Percentiles rank a stretch among this genome's conserved stretches.
Evolutionary conservation across 257 asterid genomes (phyloP).

Genomic region (Haberlea rhodopensis): DNA sequence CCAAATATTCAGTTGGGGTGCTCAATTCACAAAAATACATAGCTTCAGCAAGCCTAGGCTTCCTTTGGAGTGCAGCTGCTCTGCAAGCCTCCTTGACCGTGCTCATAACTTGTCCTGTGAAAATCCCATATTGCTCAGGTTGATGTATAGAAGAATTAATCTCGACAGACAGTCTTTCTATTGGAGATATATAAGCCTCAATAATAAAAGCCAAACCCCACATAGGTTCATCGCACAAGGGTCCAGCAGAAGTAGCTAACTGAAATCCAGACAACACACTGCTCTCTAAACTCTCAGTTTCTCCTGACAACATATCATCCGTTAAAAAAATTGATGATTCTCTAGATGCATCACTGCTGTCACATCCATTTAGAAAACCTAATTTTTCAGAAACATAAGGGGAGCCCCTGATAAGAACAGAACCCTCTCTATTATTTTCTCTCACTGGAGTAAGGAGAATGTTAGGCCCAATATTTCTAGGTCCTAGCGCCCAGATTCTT

Average conservation of each 20-base stretch:
- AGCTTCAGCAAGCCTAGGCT: slow-evolving; percentile 79
- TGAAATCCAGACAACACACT: slow-evolving; percentile 90
- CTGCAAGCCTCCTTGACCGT: slow-evolving; percentile 88
- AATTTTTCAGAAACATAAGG: slow-evolving; percentile 68
- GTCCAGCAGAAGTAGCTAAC: slow-evolving; percentile 86
- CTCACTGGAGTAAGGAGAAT: slow-evolving; percentile 65
- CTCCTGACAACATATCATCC: slow-evolving; percentile 44
- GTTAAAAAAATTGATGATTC: slow-evolving; percentile 34
- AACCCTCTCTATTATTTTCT: slow-evolving; percentile 37
- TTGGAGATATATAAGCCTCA: slow-evolving; percentile 59
- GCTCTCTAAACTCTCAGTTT: slow-evolving; percentile 77
- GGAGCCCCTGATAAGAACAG: slow-evolving; percentile 64
- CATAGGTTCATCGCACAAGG: slow-evolving; percentile 93
- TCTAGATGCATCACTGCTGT: slow-evolving; percentile 24
- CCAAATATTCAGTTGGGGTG: slow-evolving; percentile 80
- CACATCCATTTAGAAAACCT: slow-evolving; percentile 45
- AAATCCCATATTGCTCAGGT: slow-evolving; percentile 64
- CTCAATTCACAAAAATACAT: slow-evolving; percentile 83
- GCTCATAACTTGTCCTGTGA: slow-evolving; percentile 84
- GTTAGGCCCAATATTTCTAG: slow-evolving; percentile 85
- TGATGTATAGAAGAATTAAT: slow-evolving; percentile 43
- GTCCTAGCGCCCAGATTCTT: slow-evolving; percentile 96
- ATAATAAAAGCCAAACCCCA: slow-evolving; percentile 84
- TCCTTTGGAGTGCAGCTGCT: slow-evolving; percentile 72
- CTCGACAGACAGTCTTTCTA: slow-evolving; percentile 37